Conservation (phyloP, 768 basidiomycete genomes). For the Boletus edulis region DNA sequence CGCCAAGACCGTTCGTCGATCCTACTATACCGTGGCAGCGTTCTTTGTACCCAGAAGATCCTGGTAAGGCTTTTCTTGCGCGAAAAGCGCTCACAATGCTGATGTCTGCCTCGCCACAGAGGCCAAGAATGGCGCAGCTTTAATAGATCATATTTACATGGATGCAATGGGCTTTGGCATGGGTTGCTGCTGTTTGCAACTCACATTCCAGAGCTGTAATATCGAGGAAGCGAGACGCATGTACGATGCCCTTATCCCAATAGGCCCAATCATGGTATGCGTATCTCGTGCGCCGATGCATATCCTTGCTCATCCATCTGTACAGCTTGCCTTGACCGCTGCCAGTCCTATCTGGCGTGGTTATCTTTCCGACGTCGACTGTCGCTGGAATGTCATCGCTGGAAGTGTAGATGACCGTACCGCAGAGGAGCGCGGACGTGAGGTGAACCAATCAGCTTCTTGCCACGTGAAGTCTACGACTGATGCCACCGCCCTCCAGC, state of each 20-base stretch:
- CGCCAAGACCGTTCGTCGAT: constrained; percentile 87
- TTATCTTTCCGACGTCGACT: constrained; percentile 94
- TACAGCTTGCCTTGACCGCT: constrained; percentile 87
- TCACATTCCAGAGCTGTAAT: constrained; percentile 97
- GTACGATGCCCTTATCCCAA: constrained; percentile 94
- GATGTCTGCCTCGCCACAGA: constrained; percentile 42
- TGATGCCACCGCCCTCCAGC: constrained; percentile 44
- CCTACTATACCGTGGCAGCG: constrained; percentile 90
- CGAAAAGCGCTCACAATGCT: constrained; percentile 8
- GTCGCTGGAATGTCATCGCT: constrained; percentile 97
- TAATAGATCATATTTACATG: constrained; percentile 90
- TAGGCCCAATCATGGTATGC: constrained; percentile 91
- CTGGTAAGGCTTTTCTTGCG: constrained; percentile 47
- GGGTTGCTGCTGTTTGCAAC: constrained; percentile 97
- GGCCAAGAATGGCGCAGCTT: constrained; percentile 86
- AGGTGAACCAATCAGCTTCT: constrained; percentile 47
- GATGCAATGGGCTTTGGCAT: constrained; percentile 99
- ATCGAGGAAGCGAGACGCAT: constrained; percentile 87
- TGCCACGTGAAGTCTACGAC: background rate
- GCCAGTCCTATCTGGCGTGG: constrained; percentile 96
- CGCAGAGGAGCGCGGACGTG: constrained; percentile 84
- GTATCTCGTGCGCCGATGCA: background rate
- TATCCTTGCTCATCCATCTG: constrained; percentile 1
- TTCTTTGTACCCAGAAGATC: constrained; percentile 78
- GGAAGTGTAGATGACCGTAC: constrained; percentile 99